Evolutionary conservation across 768 basidiomycete species (phyloP), one percentile per base, ranked within the genome.

Genomic region (Clitopilus hobsonii): DNA sequence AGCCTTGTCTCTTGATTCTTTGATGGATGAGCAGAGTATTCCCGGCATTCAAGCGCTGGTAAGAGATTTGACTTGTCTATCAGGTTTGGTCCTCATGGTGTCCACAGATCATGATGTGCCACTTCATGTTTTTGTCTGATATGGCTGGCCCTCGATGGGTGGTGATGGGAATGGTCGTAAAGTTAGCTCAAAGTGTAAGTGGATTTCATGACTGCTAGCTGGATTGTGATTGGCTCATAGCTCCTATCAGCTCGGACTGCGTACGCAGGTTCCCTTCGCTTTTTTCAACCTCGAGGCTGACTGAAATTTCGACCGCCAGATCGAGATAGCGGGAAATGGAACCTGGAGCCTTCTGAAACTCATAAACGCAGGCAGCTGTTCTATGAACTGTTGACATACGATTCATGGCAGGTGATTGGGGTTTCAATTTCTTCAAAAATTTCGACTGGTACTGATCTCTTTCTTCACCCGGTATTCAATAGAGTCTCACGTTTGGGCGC

Each of bases 401-500:
- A 80, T 63, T 81, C 77, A n/a, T 77, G 76, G 72, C 84, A 86
- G 82, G 86, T 85, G 61, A 53, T 74, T 58, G 51, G 6, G 49
- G 52, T 54, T 41, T 48, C 18, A 52, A 30, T 23, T 51, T 24
- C 38, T 51, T 30, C n/a, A 56, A 52, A 27, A 26, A 36, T 45
- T 53, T 25, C 25, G 29, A 26, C 36, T 18, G 25, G 14, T 24
- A 36, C 49, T 54, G 45, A 23, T 20, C 4, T 24, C 54, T n/a
- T 28, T 20, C 56, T 56, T 26, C 14, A 18, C 29, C 59, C 49
- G 56, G 53, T 6, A 11, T 36, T 57, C 29, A 53, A 28, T 60
- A 89, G 86, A 86, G 85, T 62, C 67, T 89, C 56, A 88, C 85
- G 8, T 88, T 83, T 67, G 86, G 86, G 53, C 78, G 86, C 6